Base-by-base conservation (phyloP, 345 rosid species). In the Pugionium cornutum region DNA sequence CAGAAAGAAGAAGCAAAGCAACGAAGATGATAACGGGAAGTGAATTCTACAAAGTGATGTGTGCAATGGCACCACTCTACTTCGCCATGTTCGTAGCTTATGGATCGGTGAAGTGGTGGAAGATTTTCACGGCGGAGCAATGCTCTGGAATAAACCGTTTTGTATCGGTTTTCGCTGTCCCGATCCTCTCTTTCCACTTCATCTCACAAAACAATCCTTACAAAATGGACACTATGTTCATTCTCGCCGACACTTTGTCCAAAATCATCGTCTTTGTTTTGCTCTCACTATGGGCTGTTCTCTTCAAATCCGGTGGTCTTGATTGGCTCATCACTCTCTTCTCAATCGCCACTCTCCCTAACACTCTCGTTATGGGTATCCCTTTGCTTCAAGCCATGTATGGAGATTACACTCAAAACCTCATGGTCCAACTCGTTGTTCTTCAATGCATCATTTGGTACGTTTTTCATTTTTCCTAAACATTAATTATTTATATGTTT, bases 91-190 rank as follows among this genome's bases (percentile, higher is more conserved):
- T 84, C 59, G 67, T 90, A 32, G 97, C 99, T 9, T 94, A 94
- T 55, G 96, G 95, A 8, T 94, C 99, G 0, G 97, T 94, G 51
- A 88, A 87, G 63, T 90, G 99, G 96, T 94, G 96, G 95, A 88
- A 88, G 74, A 88, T 94, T 59, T 94, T 94, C 84, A 78, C 91
- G 6, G 89, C 92, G 0, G 85, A 83, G n/a, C 99, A 94, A 67
- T 94, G 99, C 70, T 88, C 99, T 5, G 99, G 99, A 39, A 94
- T 94, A 81, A 94, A 94, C 78, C 96, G 99, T 27, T 94, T 94
- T 52, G 99, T 94, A 43, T 96, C 99, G 27, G 85, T 94, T 45
- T 94, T 94, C 73, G 99, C 99, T 6, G 99, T 94, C 45, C 99
- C 99, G 1, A 82, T 94, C 31, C 90, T 94, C 57, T 90, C 99